Evolutionary conservation across 2,329 filamentous ascomycete genomes (phyloP).

Genomic region (Fusarium papillatum): DNA sequence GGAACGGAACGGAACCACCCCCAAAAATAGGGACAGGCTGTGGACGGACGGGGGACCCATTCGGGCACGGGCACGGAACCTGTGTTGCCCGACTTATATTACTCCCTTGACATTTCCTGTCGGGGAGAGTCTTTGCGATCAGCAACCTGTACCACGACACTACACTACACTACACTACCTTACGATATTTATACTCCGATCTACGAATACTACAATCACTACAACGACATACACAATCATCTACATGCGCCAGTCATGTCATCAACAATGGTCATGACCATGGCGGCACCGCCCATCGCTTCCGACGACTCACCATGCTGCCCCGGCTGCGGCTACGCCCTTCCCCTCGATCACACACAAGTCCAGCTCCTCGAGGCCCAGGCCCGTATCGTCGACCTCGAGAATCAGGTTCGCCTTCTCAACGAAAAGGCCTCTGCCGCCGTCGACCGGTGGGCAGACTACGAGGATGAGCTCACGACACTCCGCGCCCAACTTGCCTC

Average conservation of each 20-base stretch:
- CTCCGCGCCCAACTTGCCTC: slow-evolving; percentile 61
- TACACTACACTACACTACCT: not conserved
- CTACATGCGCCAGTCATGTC: slow-evolving; percentile 35
- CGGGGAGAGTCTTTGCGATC: not conserved
- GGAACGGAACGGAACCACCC: not conserved
- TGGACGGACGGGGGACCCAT: not conserved
- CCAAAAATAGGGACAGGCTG: slow-evolving; percentile 38
- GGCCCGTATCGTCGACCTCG: slow-evolving; percentile 75
- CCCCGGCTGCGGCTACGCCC: slow-evolving; percentile 63
- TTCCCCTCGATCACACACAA: slow-evolving; percentile 54
- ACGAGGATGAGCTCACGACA: slow-evolving; percentile 81
- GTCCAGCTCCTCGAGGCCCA: slow-evolving; percentile 66
- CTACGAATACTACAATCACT: not conserved
- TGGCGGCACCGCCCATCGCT: slow-evolving; percentile 41
- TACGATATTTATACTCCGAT: not conserved
- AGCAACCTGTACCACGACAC: not conserved
- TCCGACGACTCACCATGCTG: slow-evolving; percentile 54
- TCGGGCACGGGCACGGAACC: slow-evolving; percentile 7
- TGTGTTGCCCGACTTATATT: slow-evolving; percentile 16
- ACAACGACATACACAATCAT: not conserved
- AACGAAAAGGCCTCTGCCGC: slow-evolving; percentile 78
- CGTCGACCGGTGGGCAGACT: slow-evolving; percentile 79
- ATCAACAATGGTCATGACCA: slow-evolving; percentile 52
- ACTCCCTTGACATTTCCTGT: not conserved
- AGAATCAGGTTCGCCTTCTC: slow-evolving; percentile 77